phyloP scores from a whole-genome alignment of 78 protist species.

The Cavenderia fasciculata region DNA sequence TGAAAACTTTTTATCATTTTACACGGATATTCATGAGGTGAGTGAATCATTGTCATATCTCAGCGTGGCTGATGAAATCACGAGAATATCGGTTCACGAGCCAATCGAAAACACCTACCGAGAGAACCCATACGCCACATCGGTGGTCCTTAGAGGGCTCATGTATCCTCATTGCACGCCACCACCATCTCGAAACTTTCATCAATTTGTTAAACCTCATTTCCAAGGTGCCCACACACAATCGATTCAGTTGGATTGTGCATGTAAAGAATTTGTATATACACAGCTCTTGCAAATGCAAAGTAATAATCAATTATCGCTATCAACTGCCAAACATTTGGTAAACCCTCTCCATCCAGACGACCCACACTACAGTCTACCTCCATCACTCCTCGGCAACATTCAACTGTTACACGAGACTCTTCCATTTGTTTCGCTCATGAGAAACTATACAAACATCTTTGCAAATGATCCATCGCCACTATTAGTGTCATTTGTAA shows the following conservation, averaged over 20 bases:
- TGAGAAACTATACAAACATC: background rate
- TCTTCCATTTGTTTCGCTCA: conserved; percentile 15
- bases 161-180: conserved; percentile 21
- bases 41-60: conserved; percentile 13
- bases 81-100: background rate
- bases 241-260: too few species aligned
- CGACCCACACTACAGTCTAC: background rate
- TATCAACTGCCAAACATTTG: too few species aligned
- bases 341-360: background rate
- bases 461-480: background rate
- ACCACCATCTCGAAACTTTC: background rate
- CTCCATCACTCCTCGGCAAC: conserved; percentile 11
- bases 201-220: conserved; percentile 44
- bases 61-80: conserved; percentile 29
- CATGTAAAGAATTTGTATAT: too few species aligned
- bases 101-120: too few species aligned
- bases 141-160: conserved; percentile 48
- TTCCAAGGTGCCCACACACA: background rate
- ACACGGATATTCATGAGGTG: conserved; percentile 34
- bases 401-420: background rate
- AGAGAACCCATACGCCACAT: conserved; percentile 17
- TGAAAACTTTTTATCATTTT: conserved; percentile 38
- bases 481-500: background rate
- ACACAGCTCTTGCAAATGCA: too few species aligned
- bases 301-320: too few species aligned